These are phyloP conservation scores for Metrosideros polymorpha DNA, from an alignment of 441 rosid species.

Conservation along the genomic window DNA sequence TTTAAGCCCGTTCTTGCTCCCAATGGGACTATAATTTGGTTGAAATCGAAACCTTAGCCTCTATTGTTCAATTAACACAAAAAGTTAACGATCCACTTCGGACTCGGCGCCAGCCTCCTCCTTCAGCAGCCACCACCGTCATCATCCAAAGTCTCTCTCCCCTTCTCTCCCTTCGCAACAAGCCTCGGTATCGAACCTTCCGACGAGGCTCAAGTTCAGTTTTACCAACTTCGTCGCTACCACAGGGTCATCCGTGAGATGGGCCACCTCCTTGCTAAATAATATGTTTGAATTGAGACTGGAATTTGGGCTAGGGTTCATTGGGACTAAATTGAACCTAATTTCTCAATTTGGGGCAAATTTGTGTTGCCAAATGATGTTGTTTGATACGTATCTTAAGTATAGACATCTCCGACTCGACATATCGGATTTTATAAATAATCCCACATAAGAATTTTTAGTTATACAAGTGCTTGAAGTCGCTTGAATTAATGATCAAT, in stretches of 20 bases:
- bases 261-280: neutral
- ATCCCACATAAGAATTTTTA: neutral
- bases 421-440: neutral
- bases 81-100: neutral
- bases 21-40: neutral
- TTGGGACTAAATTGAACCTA: neutral
- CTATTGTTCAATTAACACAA: neutral
- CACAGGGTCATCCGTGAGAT: neutral
- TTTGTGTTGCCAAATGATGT: neutral
- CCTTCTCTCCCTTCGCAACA: neutral
- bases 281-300: neutral
- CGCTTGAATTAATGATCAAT: neutral
- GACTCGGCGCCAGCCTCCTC: neutral
- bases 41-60: neutral
- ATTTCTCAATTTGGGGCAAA: neutral
- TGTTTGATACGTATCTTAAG: neutral
- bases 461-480: fast-evolving
- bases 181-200: neutral
- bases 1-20: neutral
- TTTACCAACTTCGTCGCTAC: neutral
- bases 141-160: neutral
- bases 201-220: neutral
- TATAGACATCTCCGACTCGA: neutral
- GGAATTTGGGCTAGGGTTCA: neutral
- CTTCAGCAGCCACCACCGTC: neutral